These are phyloP conservation scores for Gymnopilus dilepis DNA, from an alignment of 768 basidiomycete species.

Conservation along the genomic window DNA sequence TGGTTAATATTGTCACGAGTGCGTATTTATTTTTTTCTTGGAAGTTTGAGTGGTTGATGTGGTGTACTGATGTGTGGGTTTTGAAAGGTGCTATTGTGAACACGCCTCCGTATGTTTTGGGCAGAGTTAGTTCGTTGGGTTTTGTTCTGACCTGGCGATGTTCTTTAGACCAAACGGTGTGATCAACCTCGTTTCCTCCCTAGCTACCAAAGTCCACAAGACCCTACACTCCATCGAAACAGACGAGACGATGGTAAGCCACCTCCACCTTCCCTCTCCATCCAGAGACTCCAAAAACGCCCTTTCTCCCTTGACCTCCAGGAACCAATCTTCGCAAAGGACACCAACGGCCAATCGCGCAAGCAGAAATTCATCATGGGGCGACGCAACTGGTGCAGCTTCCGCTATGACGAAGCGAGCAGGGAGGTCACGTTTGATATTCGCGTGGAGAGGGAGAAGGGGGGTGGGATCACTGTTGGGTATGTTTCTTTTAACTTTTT, in stretches of 20 bases:
- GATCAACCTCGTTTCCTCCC: slow-evolving; percentile 77
- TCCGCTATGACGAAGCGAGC: slow-evolving; percentile 58
- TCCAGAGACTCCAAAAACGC: neutral
- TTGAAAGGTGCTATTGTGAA: slow-evolving; percentile 89
- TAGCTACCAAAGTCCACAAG: slow-evolving; percentile 83
- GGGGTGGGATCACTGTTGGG: slow-evolving; percentile 81
- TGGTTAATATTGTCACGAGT: slow-evolving; percentile 90
- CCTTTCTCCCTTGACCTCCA: slow-evolving; percentile 28
- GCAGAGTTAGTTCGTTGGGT: neutral
- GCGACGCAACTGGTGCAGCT: slow-evolving; percentile 84
- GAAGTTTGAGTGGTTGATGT: neutral
- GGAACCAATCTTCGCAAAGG: slow-evolving; percentile 78
- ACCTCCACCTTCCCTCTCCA: neutral
- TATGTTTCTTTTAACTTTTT: slow-evolving; percentile 40
- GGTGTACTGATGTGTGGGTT: slow-evolving; percentile 6
- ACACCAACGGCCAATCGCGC: slow-evolving; percentile 76
- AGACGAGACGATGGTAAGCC: slow-evolving; percentile 82
- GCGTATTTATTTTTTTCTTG: slow-evolving; percentile 27
- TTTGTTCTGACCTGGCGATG: neutral
- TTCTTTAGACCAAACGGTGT: slow-evolving; percentile 69
- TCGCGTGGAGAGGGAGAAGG: slow-evolving; percentile 85
- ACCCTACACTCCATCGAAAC: slow-evolving; percentile 84
- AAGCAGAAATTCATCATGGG: slow-evolving; percentile 89
- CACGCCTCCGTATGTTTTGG: slow-evolving; percentile 73
- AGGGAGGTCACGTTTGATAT: slow-evolving; percentile 83